A percentile compares a stretch with the other conserved stretches of the same genome.
phyloP scores from a whole-genome alignment of 129 eudicot genomes.

The Pittosporum tobira region DNA sequence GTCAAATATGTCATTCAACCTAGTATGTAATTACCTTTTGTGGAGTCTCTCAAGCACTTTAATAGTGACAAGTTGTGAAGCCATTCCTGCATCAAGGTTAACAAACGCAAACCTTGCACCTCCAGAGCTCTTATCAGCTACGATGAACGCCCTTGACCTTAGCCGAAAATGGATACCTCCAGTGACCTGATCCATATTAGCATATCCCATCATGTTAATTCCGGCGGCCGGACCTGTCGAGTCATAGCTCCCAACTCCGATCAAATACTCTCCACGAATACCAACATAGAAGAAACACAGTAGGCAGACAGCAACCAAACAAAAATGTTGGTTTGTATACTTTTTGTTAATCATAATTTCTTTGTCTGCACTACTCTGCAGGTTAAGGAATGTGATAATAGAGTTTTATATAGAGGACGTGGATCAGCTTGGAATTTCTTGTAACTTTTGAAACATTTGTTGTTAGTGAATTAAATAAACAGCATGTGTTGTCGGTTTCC shows the following conservation, averaged over 20 bases:
- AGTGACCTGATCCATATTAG: conserved; percentile 41
- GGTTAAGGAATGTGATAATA: background rate
- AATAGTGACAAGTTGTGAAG: conserved; percentile 64
- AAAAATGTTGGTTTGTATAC: conserved; percentile 5
- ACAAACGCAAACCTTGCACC: conserved; percentile 50
- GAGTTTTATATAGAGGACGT: conserved; percentile 14
- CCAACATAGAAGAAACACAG: background rate
- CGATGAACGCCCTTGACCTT: conserved; percentile 54
- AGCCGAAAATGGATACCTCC: conserved; percentile 60
- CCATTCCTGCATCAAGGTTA: conserved; percentile 71
- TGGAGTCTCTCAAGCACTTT: conserved; percentile 45
- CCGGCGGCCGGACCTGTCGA: conserved; percentile 69
- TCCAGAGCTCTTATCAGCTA: conserved; percentile 41
- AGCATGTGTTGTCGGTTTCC: background rate
- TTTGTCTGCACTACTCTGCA: background rate
- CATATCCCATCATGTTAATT: conserved; percentile 79
- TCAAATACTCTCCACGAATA: conserved; percentile 36
- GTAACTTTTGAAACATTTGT: conserved; percentile 18
- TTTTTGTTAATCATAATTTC: conserved; percentile 13
- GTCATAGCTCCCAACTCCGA: conserved; percentile 68
- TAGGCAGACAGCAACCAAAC: conserved; percentile 12
- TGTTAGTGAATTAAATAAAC: conserved; percentile 16
- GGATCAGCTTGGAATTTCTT: conserved; percentile 15
- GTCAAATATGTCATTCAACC: too few species aligned
- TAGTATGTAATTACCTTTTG: conserved; percentile 18